These are phyloP conservation scores for Pleomassaria siparia DNA, from an alignment of 2,329 filamentous ascomycete species.

Conservation along the genomic window DNA sequence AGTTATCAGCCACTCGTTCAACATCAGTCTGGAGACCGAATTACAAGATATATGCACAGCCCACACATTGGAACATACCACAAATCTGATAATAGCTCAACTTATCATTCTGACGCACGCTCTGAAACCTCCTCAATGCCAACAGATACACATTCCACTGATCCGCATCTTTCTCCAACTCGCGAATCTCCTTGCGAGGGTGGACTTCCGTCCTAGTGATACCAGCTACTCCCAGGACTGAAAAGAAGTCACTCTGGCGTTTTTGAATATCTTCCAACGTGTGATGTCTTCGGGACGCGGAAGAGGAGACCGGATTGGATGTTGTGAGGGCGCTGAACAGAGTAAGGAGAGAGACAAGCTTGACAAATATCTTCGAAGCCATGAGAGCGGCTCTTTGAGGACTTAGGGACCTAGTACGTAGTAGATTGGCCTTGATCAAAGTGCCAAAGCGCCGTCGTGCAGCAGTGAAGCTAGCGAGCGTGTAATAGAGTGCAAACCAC, in stretches of 20 bases:
- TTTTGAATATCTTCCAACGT: conserved; percentile 4
- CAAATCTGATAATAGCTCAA: conserved; percentile 77
- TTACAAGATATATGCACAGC: background rate
- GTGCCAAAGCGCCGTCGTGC: too few species aligned
- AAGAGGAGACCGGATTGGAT: conserved; percentile 7
- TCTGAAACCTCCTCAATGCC: conserved; percentile 70
- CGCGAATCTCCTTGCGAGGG: conserved; percentile 66
- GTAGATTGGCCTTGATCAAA: background rate
- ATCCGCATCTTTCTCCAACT: conserved; percentile 62
- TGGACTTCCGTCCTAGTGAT: conserved; percentile 26
- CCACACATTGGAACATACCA: conserved; percentile 53
- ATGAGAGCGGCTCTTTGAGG: background rate
- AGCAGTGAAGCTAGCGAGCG: too few species aligned
- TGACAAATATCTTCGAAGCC: background rate
- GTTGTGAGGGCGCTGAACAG: conserved; percentile 2
- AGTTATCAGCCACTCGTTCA: background rate
- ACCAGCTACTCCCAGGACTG: conserved; percentile 24
- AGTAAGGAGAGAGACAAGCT: conserved; percentile 2
- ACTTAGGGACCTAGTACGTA: background rate
- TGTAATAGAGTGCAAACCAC: too few species aligned
- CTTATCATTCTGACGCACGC: conserved; percentile 60
- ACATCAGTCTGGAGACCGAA: too few species aligned
- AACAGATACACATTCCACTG: conserved; percentile 76
- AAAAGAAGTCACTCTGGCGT: conserved; percentile 14
- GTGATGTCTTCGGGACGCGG: background rate